Percentiles rank a stretch among this genome's conserved stretches.
Evolutionary conservation across 345 rosid species (phyloP).

Genomic region (Fremontodendron californicum): DNA sequence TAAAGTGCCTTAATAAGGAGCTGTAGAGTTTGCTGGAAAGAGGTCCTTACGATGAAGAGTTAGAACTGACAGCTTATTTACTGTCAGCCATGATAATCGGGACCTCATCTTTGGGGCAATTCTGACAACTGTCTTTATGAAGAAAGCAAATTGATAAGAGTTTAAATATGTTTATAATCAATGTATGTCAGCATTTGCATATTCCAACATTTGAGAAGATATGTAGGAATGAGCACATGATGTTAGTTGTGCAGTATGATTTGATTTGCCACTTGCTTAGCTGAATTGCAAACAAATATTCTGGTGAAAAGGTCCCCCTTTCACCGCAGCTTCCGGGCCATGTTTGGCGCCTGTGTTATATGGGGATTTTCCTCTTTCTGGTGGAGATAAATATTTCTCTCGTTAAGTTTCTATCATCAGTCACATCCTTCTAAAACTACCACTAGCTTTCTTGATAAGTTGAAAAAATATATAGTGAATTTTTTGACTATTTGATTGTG

Average conservation of each 20-base stretch:
- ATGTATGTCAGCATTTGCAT: neutral
- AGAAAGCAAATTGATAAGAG: neutral
- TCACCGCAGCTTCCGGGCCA: neutral
- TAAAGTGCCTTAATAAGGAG: neutral
- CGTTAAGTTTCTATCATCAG: neutral
- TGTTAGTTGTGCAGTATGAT: neutral
- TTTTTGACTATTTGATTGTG: neutral
- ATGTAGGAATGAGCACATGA: neutral
- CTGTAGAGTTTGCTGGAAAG: neutral
- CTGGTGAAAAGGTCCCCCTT: neutral
- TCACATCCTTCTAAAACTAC: neutral
- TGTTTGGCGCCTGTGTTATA: neutral
- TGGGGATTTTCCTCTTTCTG: neutral
- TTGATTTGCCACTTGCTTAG: neutral
- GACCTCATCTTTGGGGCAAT: neutral
- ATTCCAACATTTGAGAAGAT: neutral
- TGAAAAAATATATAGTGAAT: too few species aligned
- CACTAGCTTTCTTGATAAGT: too few species aligned
- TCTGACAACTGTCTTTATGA: neutral
- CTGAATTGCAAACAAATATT: neutral
- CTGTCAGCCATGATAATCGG: neutral
- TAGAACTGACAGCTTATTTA: neutral
- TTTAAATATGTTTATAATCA: neutral
- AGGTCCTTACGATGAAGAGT: neutral
- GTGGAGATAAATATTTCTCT: neutral